Evolutionary conservation across 2,329 filamentous ascomycete genomes (phyloP).

Genomic region (Hypoxylon sp.): DNA sequence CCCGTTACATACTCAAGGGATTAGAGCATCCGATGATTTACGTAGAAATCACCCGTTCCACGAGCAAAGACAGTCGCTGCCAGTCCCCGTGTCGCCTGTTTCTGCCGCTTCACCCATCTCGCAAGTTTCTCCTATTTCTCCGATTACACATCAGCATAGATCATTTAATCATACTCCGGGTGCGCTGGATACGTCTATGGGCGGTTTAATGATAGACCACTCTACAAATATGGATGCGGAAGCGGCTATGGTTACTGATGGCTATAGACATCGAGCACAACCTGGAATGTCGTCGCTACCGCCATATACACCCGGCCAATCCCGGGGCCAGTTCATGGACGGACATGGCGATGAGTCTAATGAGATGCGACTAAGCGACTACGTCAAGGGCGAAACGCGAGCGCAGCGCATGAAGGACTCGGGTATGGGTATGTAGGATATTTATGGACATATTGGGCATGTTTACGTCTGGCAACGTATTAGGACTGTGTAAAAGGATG

Average conservation of each 20-base stretch:
- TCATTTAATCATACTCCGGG: constrained; percentile 31
- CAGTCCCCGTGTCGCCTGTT: constrained; percentile 39
- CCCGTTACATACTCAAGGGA: constrained; percentile 24
- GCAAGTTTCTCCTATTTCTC: constrained; percentile 47
- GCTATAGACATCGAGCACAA: constrained; percentile 47
- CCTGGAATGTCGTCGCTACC: constrained; percentile 49
- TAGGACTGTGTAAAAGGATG: background rate
- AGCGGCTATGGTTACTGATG: constrained; percentile 54
- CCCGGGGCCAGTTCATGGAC: constrained; percentile 50
- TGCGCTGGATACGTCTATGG: constrained; percentile 32
- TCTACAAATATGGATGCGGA: constrained; percentile 48
- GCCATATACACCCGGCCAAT: constrained; percentile 54
- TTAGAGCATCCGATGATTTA: constrained; percentile 16
- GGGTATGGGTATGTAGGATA: constrained; percentile 30
- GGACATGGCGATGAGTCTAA: constrained; percentile 56
- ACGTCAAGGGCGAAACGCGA: constrained; percentile 57
- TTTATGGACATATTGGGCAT: background rate
- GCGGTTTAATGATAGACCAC: constrained; percentile 39
- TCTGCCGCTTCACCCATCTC: constrained; percentile 38
- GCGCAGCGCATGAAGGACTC: constrained; percentile 54
- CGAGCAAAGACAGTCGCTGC: constrained; percentile 17
- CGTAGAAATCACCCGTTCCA: constrained; percentile 15
- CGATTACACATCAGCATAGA: constrained; percentile 26
- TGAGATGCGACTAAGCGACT: constrained; percentile 57
- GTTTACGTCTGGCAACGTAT: background rate